Conservation (phyloP, 2,329 filamentous ascomycete genomes). For the Fusarium fujikuroi region DNA sequence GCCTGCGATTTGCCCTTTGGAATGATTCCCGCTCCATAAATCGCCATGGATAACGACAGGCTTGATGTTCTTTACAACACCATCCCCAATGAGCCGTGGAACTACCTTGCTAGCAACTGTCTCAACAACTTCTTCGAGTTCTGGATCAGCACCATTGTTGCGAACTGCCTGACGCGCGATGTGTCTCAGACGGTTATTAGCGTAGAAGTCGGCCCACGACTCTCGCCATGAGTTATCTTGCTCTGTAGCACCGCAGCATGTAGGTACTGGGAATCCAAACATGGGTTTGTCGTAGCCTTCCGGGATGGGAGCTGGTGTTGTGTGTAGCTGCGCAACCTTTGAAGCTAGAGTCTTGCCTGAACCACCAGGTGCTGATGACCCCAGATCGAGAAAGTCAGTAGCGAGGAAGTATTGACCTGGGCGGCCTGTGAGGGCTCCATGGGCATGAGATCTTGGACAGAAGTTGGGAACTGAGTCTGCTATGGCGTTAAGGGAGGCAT, state of each 20-base stretch:
- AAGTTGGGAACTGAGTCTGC: slow-evolving; percentile 76
- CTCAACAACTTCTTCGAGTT: slow-evolving; percentile 73
- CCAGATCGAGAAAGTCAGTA: slow-evolving; percentile 83
- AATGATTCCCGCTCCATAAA: slow-evolving; percentile 91
- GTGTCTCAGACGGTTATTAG: slow-evolving; percentile 75
- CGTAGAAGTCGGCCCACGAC: slow-evolving; percentile 89
- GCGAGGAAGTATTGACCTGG: slow-evolving; percentile 67
- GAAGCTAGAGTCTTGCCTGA: slow-evolving; percentile 71
- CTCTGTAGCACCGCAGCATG: slow-evolving; percentile 85
- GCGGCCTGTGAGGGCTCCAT: slow-evolving; percentile 69
- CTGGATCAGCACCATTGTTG: slow-evolving; percentile 72
- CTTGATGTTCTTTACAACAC: slow-evolving; percentile 70
- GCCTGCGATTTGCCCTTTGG: slow-evolving; percentile 70
- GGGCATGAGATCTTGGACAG: slow-evolving; percentile 79
- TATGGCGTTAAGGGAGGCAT: slow-evolving; percentile 85
- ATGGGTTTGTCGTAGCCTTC: slow-evolving; percentile 66
- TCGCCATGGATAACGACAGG: slow-evolving; percentile 91
- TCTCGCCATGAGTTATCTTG: slow-evolving; percentile 80
- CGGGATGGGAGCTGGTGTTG: slow-evolving; percentile 75
- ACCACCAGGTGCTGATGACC: slow-evolving; percentile 53
- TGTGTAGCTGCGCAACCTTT: slow-evolving; percentile 84
- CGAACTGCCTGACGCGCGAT: slow-evolving; percentile 68
- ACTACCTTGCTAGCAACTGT: slow-evolving; percentile 72
- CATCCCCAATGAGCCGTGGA: slow-evolving; percentile 77
- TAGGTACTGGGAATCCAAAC: slow-evolving; percentile 87